Evolutionary conservation across 306 rosid genomes (phyloP).

Genomic region (Fragaria vesca): DNA sequence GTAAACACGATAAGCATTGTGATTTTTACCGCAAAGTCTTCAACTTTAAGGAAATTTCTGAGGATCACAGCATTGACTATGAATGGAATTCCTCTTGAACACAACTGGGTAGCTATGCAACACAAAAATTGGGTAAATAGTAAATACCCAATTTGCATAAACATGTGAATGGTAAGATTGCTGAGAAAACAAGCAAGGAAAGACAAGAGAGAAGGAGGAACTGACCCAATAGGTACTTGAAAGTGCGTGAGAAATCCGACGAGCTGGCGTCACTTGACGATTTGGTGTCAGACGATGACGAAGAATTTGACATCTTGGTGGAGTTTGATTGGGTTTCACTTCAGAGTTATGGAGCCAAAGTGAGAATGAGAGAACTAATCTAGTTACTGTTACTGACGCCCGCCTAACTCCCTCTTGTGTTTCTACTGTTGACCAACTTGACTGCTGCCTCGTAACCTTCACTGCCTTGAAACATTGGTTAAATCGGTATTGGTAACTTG

Average conservation of each 20-base stretch:
- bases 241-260: conserved; percentile 64
- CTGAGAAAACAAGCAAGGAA: background rate
- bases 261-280: conserved; percentile 28
- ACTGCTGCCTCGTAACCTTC: background rate
- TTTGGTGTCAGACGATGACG: conserved; percentile 20
- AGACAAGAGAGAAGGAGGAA: too few relatives aligned
- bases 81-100: conserved; percentile 93
- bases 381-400: background rate
- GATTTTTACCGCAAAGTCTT: conserved; percentile 81
- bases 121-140: background rate
- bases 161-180: background rate
- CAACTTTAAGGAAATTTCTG: conserved; percentile 69
- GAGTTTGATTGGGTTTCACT: too few relatives aligned
- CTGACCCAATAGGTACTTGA: conserved; percentile 85
- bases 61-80: conserved; percentile 90
- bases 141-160: background rate
- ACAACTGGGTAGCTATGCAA: conserved; percentile 77
- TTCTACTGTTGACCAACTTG: background rate
- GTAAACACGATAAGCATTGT: background rate
- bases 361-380: background rate
- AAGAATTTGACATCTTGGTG: conserved; percentile 38
- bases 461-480: too few relatives aligned
- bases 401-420: background rate
- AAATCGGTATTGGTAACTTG: too few relatives aligned
- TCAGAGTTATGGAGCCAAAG: background rate